phyloP scores from a whole-genome alignment of 768 basidiomycete species.

The Butyriboletus loyo region DNA sequence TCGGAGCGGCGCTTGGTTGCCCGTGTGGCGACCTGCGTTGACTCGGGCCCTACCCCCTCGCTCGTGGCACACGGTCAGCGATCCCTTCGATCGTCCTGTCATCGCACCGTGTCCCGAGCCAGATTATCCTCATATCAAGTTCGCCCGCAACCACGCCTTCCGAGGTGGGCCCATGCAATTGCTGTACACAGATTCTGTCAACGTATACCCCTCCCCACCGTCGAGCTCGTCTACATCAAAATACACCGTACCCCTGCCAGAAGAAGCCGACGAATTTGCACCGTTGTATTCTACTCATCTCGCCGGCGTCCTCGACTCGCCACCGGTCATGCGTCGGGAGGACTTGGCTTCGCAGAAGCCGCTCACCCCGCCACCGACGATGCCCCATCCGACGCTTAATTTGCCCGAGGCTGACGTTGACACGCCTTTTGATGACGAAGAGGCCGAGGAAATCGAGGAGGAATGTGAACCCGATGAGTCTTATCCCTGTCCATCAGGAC shows the following conservation, averaged over 20 bases:
- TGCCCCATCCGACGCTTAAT: slow-evolving; percentile 35
- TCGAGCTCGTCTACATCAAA: slow-evolving; percentile 26
- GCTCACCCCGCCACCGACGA: slow-evolving; percentile 43
- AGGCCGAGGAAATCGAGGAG: slow-evolving; percentile 13
- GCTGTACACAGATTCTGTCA: slow-evolving; percentile 19
- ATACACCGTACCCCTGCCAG: slow-evolving; percentile 25
- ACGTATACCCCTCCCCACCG: slow-evolving; percentile 30
- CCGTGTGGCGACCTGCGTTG: slow-evolving; percentile 14
- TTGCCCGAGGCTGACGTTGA: slow-evolving; percentile 37
- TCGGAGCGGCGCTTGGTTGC: slow-evolving; percentile 12
- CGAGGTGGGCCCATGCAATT: slow-evolving; percentile 9
- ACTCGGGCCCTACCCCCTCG: slow-evolving; percentile 11
- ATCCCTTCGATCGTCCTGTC: slow-evolving; percentile 23
- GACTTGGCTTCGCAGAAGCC: slow-evolving; percentile 31
- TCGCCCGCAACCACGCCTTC: slow-evolving; percentile 15
- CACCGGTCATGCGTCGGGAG: slow-evolving; percentile 32
- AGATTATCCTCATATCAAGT: slow-evolving; percentile 13
- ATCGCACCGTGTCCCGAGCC: slow-evolving; percentile 18
- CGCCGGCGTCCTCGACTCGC: slow-evolving; percentile 35
- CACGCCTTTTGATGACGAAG: slow-evolving; percentile 9
- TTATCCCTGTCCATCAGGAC: slow-evolving; percentile 6
- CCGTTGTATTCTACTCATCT: slow-evolving; percentile 27
- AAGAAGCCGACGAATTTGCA: slow-evolving; percentile 18
- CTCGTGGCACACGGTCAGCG: slow-evolving; percentile 18
- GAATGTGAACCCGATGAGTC: slow-evolving; percentile 22